A percentile compares a stretch with the other conserved stretches of the same genome.
These are phyloP conservation scores for Mycosarcoma mackinlayi DNA, from an alignment of 1,284 basidiomycete species.

Conservation along the genomic window DNA sequence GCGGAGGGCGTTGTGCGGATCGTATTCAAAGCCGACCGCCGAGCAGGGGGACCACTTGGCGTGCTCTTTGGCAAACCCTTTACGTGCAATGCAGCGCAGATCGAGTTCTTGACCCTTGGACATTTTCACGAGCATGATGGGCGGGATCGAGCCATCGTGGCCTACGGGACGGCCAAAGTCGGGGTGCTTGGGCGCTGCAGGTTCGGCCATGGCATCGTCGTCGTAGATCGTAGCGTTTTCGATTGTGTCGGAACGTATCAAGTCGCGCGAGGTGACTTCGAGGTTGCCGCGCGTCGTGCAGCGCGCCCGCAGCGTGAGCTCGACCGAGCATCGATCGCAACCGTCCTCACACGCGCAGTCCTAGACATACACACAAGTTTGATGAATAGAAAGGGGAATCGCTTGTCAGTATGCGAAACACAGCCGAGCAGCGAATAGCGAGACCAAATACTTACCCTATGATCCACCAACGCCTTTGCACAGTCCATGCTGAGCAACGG, in stretches of 20 bases:
- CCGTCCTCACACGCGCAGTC: constrained; percentile 84
- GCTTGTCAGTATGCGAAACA: background rate
- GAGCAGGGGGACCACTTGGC: constrained; percentile 99
- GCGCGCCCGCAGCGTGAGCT: constrained; percentile 77
- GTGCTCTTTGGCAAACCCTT: constrained; percentile 98
- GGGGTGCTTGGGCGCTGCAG: constrained; percentile 69
- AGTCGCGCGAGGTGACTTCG: constrained; percentile 77
- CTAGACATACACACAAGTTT: constrained; percentile 69
- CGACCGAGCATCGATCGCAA: constrained; percentile 84
- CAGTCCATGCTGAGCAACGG: constrained; percentile 78
- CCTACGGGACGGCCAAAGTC: constrained; percentile 88
- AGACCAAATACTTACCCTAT: constrained; percentile 59
- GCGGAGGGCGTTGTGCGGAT: constrained; percentile 94
- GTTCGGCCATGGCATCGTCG: constrained; percentile 51
- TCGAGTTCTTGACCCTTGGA: constrained; percentile 92
- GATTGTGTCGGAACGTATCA: constrained; percentile 59
- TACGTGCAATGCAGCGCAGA: constrained; percentile 88
- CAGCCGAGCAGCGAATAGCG: too few species aligned
- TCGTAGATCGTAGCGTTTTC: constrained; percentile 47
- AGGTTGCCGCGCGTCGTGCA: constrained; percentile 76
- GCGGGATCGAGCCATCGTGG: constrained; percentile 71
- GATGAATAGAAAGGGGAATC: background rate
- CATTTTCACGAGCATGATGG: constrained; percentile 88
- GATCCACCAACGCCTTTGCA: constrained; percentile 60
- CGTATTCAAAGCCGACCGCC: constrained; percentile 96